These are phyloP conservation scores for Fusarium annulatum DNA, from an alignment of 2,329 filamentous ascomycete genomes.

Conservation along the genomic window DNA sequence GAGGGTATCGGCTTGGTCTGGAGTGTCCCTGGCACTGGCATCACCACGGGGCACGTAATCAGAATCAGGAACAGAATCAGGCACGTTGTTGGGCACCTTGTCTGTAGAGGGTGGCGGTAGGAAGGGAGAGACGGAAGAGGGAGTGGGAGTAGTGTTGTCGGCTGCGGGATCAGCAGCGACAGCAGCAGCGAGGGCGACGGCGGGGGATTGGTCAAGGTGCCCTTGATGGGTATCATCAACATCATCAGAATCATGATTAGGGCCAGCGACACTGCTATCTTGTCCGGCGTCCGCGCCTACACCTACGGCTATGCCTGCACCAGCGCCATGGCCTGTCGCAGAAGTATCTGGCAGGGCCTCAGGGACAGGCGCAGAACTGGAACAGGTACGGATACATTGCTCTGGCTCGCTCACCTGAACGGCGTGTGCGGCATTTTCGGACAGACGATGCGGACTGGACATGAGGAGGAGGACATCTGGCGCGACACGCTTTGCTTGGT, in stretches of 20 bases:
- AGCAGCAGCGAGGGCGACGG: conserved; percentile 28
- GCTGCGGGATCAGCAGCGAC: conserved; percentile 33
- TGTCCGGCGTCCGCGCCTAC: background rate
- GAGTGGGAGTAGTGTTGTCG: conserved; percentile 39
- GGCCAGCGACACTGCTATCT: conserved; percentile 28
- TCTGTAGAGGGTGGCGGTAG: conserved; percentile 38
- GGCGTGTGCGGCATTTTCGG: conserved; percentile 67
- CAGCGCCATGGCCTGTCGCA: conserved; percentile 18
- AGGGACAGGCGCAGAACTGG: background rate
- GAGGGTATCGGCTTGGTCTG: conserved; percentile 20
- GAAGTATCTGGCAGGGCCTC: conserved; percentile 35
- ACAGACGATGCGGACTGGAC: conserved; percentile 62
- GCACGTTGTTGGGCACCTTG: conserved; percentile 42
- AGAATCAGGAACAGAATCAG: conserved; percentile 43
- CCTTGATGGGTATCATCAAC: conserved; percentile 38
- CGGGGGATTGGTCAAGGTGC: conserved; percentile 24
- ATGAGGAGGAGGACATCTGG: conserved; percentile 70
- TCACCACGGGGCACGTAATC: conserved; percentile 39
- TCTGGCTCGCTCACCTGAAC: conserved; percentile 54
- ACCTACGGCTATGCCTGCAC: conserved; percentile 1
- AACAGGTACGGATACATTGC: conserved; percentile 10
- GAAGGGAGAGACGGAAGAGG: conserved; percentile 35
- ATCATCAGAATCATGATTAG: conserved; percentile 41
- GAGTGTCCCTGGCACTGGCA: conserved; percentile 39
- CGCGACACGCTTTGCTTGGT: conserved; percentile 42